Conservation (phyloP, 2,329 filamentous ascomycete species). For the Botrytis medusae region DNA sequence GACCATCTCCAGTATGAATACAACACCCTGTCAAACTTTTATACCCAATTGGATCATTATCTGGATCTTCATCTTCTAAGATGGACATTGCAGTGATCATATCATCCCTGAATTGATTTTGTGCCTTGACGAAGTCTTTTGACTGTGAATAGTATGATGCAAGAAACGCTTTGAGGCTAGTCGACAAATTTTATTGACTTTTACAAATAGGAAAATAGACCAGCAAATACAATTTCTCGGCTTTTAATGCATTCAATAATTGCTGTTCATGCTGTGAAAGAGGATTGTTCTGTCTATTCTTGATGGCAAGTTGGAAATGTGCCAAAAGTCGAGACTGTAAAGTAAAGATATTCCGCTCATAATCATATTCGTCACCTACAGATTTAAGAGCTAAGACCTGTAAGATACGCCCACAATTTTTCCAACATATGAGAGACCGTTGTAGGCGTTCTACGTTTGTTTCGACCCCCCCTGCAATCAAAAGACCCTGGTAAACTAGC, state of each 20-base stretch:
- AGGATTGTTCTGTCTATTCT: accelerated
- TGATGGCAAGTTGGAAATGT: not conserved
- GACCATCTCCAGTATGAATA: not conserved
- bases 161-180: not conserved
- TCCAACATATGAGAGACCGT: not conserved
- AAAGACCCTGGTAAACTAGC: not conserved
- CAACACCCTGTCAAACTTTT: accelerated
- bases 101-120: accelerated
- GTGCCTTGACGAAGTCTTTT: not conserved
- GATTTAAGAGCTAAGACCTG: too few relatives aligned
- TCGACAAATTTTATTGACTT: too few relatives aligned
- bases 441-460: not conserved
- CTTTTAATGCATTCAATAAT: not conserved
- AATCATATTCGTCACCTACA: too few relatives aligned
- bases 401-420: not conserved
- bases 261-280: accelerated
- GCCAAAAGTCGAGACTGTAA: too few relatives aligned
- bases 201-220: too few relatives aligned
- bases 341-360: too few relatives aligned
- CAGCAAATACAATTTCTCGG: not conserved
- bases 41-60: accelerated
- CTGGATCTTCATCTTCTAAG: not conserved
- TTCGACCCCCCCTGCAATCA: accelerated
- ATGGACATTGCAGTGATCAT: not conserved
- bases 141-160: not conserved